Conservation (phyloP, 306 rosid species). For the Malus sieversii region DNA sequence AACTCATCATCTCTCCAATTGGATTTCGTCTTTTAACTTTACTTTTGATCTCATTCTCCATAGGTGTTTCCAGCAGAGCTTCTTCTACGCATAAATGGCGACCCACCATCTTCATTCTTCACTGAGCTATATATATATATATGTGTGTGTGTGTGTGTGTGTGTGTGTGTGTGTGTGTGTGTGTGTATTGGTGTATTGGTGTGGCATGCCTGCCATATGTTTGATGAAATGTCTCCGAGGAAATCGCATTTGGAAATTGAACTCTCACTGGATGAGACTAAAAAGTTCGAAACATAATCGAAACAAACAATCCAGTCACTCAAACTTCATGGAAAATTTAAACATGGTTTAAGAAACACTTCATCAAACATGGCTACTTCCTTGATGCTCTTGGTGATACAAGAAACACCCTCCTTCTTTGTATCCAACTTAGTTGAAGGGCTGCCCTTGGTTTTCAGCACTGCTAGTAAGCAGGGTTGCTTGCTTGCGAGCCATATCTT, state of each 20-base stretch:
- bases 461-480: background rate
- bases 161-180: too few species aligned
- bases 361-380: background rate
- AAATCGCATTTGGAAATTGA: background rate
- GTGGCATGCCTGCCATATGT: background rate
- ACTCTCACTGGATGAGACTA: background rate
- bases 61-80: too few species aligned
- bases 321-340: background rate
- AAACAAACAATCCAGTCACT: background rate
- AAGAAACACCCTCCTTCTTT: background rate
- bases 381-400: background rate
- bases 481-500: background rate
- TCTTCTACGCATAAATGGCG: too few species aligned
- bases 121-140: too few species aligned
- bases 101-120: too few species aligned
- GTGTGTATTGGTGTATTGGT: too few species aligned
- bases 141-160: too few species aligned
- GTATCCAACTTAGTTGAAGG: background rate
- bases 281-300: background rate
- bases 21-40: too few species aligned
- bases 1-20: too few species aligned
- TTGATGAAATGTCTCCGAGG: background rate
- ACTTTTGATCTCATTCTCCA: too few species aligned
- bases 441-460: background rate
- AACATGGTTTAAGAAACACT: background rate